Evolutionary conservation across 2,329 filamentous ascomycete genomes (phyloP).

Genomic region (Ceratocystis ficicola): DNA sequence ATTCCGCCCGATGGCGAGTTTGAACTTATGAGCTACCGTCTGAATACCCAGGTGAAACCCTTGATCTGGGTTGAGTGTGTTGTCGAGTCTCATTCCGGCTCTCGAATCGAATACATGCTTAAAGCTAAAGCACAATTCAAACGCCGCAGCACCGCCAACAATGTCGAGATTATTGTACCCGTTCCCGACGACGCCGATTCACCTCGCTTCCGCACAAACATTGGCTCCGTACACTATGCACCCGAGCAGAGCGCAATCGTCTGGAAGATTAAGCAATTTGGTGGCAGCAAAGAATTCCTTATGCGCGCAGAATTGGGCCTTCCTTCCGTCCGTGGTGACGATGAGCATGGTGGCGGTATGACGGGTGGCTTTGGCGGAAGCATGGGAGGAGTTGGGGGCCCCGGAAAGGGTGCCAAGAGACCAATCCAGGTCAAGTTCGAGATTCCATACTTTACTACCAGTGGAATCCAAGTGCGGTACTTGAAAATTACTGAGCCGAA

Average conservation of each 20-base stretch:
- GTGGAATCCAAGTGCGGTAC: constrained; percentile 95
- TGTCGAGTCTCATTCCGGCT: constrained; percentile 89
- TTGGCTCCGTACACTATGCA: constrained; percentile 92
- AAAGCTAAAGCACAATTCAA: constrained; percentile 98
- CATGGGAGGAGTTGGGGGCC: constrained; percentile 76
- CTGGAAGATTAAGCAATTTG: constrained; percentile 99
- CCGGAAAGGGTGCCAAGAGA: constrained; percentile 73
- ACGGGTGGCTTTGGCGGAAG: constrained; percentile 93
- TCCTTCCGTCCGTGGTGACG: constrained; percentile 86
- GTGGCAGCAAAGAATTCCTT: constrained; percentile 93
- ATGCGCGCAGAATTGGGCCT: constrained; percentile 95
- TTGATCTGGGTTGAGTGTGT: constrained; percentile 98
- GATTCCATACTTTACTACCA: constrained; percentile 99
- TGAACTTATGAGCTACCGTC: constrained; percentile 96
- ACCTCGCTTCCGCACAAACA: constrained; percentile 92
- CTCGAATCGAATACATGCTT: constrained; percentile 96
- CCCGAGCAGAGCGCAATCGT: constrained; percentile 95
- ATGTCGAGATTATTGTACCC: constrained; percentile 93
- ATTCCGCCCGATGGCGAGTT: constrained; percentile 98
- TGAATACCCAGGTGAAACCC: constrained; percentile 97
- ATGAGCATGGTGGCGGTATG: constrained; percentile 93
- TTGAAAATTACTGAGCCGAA: constrained; percentile 99
- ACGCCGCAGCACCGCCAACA: constrained; percentile 92
- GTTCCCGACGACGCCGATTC: constrained; percentile 96
- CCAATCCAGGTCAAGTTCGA: constrained; percentile 99